These are phyloP conservation scores for Spongispora temasekensis DNA, from an alignment of 1,284 basidiomycete species.

Conservation along the genomic window DNA sequence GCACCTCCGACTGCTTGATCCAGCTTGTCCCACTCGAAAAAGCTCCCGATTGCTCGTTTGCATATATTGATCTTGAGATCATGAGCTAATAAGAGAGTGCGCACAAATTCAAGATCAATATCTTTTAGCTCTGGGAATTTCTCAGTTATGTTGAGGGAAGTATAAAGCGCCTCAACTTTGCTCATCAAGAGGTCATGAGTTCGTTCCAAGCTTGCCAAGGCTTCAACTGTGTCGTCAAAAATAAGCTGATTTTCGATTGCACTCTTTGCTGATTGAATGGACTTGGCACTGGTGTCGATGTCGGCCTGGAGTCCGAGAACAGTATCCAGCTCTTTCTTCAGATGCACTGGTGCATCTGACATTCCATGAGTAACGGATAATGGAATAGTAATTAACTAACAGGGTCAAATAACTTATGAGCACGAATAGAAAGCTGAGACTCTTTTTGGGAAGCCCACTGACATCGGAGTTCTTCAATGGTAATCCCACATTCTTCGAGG, in stretches of 20 bases:
- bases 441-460: conserved; percentile 37
- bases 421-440: conserved; percentile 33
- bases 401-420: conserved; percentile 19
- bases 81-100: no score
- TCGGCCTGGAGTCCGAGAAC: conserved; percentile 38
- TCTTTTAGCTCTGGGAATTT: neutral
- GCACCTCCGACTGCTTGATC: neutral
- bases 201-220: neutral
- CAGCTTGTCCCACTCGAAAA: neutral
- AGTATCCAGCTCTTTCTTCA: conserved; percentile 39
- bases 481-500: conserved; percentile 14
- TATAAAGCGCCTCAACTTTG: neutral
- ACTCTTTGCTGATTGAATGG: conserved; percentile 16
- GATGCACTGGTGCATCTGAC: conserved; percentile 32
- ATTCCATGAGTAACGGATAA: neutral
- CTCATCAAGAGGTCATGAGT: neutral
- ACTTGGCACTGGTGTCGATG: conserved; percentile 28
- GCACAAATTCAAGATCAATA: neutral
- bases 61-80: neutral
- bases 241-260: conserved; percentile 6
- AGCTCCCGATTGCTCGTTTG: neutral
- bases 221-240: neutral
- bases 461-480: conserved; percentile 15
- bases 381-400: neutral
- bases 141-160: neutral